Base-by-base conservation (phyloP, 1,284 basidiomycete species). In the Puccinia brachypodii region DNA sequence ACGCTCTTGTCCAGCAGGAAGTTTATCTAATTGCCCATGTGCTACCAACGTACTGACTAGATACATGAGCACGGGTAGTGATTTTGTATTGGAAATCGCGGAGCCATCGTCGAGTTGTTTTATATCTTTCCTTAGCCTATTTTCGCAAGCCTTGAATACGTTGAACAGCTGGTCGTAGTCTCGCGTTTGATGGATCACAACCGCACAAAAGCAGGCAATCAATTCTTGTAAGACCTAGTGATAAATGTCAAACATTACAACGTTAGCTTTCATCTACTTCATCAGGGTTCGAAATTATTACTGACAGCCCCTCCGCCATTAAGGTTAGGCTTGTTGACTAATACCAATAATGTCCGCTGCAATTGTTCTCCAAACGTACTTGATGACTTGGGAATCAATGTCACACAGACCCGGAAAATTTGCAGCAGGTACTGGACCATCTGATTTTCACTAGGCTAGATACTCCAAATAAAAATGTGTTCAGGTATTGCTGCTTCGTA, bases 181-280 rank as follows among this genome's bases (percentile, higher is more conserved):
- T 84, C 94, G 92, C 0, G 97, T 98, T 40, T 98, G 89, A 84
- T 93, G 88, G 74, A 91, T 91, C 0, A 96, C 92, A 2, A 94
- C 92, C 0, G 91, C 90, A 86, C 95, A 96, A 87, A 96, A 92
- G 84, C 96, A 98, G 0, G 93, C 93, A 14, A 99, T 92, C 9
- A 92, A 91, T 87, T 97, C 95, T 87, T 96, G 94, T 47, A 97
- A 87, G 38, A 92, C 91, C 92, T 95, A 83, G 11, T 76, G n/a
- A 25, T 40, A 47, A 9, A 71, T 47, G 11, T 50, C 22, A 28
- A 33, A 40, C n/a, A 44, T 31, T 22, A 42, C 16, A 44, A 7
- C 3, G 40, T 68, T 16, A 68, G 64, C 44, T 68, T 68, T 11
- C 40, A 33, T 62, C 22, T 19, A 42, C 36, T 42, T 28, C 19